Percentiles rank a stretch among this genome's conserved stretches.
These are phyloP conservation scores for Trypanosoma scelopori DNA, from an alignment of 208 protist species.

Conservation along the genomic window DNA sequence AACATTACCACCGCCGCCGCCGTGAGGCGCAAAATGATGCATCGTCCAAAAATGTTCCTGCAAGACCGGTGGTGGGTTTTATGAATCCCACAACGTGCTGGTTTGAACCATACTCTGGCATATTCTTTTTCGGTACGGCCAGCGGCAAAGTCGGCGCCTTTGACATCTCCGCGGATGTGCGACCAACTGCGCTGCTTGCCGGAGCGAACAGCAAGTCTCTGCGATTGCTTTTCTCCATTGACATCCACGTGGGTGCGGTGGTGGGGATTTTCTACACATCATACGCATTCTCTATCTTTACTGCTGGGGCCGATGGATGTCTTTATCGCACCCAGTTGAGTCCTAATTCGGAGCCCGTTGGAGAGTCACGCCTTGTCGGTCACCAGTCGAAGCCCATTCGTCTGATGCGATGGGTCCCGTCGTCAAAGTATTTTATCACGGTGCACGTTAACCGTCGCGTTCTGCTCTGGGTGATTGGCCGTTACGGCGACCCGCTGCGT, in stretches of 20 bases:
- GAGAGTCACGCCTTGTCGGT: conserved; percentile 27
- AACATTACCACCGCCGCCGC: conserved; percentile 39
- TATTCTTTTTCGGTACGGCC: conserved; percentile 73
- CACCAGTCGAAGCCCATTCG: conserved; percentile 37
- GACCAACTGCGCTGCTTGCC: conserved; percentile 43
- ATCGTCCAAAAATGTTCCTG: conserved; percentile 36
- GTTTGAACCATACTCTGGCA: conserved; percentile 42
- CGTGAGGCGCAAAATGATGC: conserved; percentile 47
- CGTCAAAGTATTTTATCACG: conserved; percentile 60
- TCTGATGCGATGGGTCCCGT: conserved; percentile 43
- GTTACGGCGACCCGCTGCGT: conserved; percentile 60
- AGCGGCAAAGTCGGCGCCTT: conserved; percentile 70
- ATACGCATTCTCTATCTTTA: conserved; percentile 55
- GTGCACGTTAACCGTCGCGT: conserved; percentile 77
- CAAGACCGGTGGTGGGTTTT: conserved; percentile 70
- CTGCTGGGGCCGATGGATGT: conserved; percentile 53
- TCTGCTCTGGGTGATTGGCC: conserved; percentile 70
- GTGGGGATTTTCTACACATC: conserved; percentile 53
- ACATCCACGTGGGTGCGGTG: conserved; percentile 47
- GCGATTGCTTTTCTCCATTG: conserved; percentile 39
- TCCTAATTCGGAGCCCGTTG: conserved; percentile 20
- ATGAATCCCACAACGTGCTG: conserved; percentile 60
- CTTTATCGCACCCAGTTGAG: conserved; percentile 49
- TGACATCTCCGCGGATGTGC: conserved; percentile 58
- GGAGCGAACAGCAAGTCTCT: conserved; percentile 46